Evolutionary conservation across 805 yeast species (phyloP).

Genomic region (Grigorovia jiainica): DNA sequence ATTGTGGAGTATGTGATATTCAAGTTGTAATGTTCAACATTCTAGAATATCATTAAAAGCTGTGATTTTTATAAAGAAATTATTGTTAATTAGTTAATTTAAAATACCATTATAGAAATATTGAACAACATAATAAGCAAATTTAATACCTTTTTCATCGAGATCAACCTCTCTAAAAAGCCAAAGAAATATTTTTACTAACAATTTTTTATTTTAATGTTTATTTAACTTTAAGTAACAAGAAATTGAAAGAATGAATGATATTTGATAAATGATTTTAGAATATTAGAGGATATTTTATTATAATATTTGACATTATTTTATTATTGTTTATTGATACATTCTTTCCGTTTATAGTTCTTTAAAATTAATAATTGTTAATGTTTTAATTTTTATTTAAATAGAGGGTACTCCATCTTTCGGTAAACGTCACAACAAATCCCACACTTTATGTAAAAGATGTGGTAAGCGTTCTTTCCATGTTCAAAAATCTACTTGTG

Average conservation of each 20-base stretch:
- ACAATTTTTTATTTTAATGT: background rate
- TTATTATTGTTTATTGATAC: background rate
- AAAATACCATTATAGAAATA: no score
- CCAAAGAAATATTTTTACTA: slow-evolving; percentile 2
- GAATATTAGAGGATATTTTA: no score
- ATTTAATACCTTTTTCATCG: no score
- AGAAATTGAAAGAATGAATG: no score
- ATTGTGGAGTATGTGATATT: background rate
- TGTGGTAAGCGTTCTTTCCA: slow-evolving; percentile 99
- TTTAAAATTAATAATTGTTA: background rate
- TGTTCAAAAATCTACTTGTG: slow-evolving; percentile 97
- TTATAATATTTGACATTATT: no score
- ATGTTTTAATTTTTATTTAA: slow-evolving; percentile 19
- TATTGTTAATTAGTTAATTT: no score
- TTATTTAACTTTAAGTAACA: background rate
- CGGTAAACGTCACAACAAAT: slow-evolving; percentile 99
- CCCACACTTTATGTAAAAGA: slow-evolving; percentile 98
- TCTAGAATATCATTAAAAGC: no score
- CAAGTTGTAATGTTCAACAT: no score
- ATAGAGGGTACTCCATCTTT: slow-evolving; percentile 99
- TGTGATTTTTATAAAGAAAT: no score
- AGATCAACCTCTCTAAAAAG: no score
- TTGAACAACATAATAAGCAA: no score
- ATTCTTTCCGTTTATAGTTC: background rate
- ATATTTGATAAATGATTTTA: no score